Conservation (phyloP, 1,284 basidiomycete species). For the Xerocomus amazonicus region DNA sequence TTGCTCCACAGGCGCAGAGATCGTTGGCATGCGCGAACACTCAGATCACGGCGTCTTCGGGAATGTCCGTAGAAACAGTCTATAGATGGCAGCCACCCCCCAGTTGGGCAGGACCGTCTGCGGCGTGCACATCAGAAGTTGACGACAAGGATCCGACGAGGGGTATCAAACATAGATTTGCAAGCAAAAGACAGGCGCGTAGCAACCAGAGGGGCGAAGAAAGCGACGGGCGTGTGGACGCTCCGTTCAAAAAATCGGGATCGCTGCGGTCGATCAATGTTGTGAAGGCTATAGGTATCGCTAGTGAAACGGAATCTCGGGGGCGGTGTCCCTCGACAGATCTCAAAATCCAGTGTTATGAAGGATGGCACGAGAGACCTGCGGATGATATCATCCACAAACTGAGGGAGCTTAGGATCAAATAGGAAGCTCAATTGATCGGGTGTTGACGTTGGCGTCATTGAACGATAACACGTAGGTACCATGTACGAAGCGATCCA, state of each 20-base stretch:
- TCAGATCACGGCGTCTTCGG: slow-evolving; percentile 4
- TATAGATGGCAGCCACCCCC: slow-evolving; percentile 21
- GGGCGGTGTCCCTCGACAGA: neutral
- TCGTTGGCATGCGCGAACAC: slow-evolving; percentile 1
- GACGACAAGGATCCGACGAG: neutral
- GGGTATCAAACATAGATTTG: neutral
- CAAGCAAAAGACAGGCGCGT: neutral
- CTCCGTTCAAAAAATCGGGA: too few species aligned
- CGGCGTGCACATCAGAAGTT: neutral
- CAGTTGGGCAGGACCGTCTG: slow-evolving; percentile 13
- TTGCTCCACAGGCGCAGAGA: neutral
- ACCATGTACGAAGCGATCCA: too few species aligned
- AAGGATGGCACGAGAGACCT: slow-evolving; percentile 25
- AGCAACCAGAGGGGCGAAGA: neutral
- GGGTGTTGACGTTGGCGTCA: too few species aligned
- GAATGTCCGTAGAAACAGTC: slow-evolving; percentile 3
- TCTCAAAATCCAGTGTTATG: slow-evolving; percentile 16
- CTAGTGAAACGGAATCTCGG: neutral
- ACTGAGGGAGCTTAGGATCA: slow-evolving; percentile 23
- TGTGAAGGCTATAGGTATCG: neutral
- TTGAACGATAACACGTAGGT: too few species aligned
- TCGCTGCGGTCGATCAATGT: too few species aligned
- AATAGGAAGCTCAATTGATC: slow-evolving; percentile 1
- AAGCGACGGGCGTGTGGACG: neutral
- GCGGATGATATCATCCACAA: slow-evolving; percentile 29